Percentiles rank a stretch among this genome's conserved stretches.
phyloP scores from a whole-genome alignment of 1,139 yeast genomes.

The Hyphopichia khmerensis region DNA sequence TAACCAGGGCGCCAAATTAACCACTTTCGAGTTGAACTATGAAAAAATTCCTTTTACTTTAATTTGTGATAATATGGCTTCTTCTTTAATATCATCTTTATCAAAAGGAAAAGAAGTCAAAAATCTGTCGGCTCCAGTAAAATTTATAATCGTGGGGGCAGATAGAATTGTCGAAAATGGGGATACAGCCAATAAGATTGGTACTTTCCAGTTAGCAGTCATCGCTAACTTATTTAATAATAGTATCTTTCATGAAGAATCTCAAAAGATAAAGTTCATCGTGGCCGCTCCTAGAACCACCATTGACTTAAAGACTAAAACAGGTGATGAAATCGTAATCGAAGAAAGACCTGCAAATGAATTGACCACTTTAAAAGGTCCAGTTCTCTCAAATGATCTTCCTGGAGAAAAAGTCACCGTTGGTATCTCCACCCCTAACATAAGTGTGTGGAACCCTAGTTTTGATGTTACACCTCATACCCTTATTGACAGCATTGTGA shows the following conservation, averaged over 20 bases:
- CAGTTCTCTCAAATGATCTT: slow-evolving; percentile 31
- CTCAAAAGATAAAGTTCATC: slow-evolving; percentile 64
- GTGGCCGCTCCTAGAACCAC: slow-evolving; percentile 97
- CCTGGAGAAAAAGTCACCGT: slow-evolving; percentile 52
- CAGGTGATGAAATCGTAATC: slow-evolving; percentile 75
- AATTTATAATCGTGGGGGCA: slow-evolving; percentile 96
- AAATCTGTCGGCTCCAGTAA: slow-evolving; percentile 53
- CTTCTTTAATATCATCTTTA: slow-evolving; percentile 58
- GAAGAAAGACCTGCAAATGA: slow-evolving; percentile 87
- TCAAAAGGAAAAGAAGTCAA: slow-evolving; percentile 18
- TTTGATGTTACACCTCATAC: slow-evolving; percentile 89
- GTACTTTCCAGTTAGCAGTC: slow-evolving; percentile 88
- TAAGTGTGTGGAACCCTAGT: slow-evolving; percentile 93
- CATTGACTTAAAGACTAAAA: slow-evolving; percentile 62
- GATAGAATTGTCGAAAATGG: slow-evolving; percentile 91
- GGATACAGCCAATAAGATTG: slow-evolving; percentile 95
- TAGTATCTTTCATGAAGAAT: slow-evolving; percentile 36
- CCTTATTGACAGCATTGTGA: slow-evolving; percentile 82
- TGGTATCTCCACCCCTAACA: slow-evolving; percentile 84
- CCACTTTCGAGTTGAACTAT: slow-evolving; percentile 85
- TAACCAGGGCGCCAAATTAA: slow-evolving; percentile 92
- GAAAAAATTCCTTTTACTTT: slow-evolving; percentile 86
- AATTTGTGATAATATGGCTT: slow-evolving; percentile 89
- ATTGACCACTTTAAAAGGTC: slow-evolving; percentile 76
- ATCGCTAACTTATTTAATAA: slow-evolving; percentile 46